These are phyloP conservation scores for Wickerhamomyces chambardii DNA, from an alignment of 805 yeast species.

Conservation along the genomic window DNA sequence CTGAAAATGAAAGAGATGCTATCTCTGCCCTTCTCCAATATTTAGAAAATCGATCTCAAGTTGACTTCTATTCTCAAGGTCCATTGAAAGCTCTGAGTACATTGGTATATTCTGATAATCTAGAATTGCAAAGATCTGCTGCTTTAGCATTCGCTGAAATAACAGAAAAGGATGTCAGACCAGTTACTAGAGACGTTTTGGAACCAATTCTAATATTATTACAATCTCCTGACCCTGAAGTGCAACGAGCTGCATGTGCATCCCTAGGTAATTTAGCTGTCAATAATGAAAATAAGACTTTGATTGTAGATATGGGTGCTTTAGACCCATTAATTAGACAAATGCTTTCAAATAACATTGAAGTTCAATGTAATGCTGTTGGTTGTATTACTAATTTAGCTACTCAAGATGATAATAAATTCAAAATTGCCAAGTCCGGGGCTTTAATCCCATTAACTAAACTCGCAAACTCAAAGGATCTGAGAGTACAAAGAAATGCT, in stretches of 20 bases:
- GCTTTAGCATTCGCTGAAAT: conserved; percentile 98
- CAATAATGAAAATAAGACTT: conserved; percentile 84
- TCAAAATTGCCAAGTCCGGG: conserved; percentile 93
- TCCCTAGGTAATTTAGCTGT: conserved; percentile 98
- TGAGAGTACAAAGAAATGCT: conserved; percentile 96
- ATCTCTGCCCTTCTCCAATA: conserved; percentile 84
- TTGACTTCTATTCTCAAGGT: conserved; percentile 81
- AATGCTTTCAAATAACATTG: conserved; percentile 95
- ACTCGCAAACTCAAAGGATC: conserved; percentile 88
- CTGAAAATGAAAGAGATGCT: conserved; percentile 96
- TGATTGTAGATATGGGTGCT: conserved; percentile 98
- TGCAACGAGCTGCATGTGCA: conserved; percentile 97
- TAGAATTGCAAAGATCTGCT: conserved; percentile 93
- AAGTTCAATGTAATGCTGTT: conserved; percentile 98
- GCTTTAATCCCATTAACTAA: conserved; percentile 92
- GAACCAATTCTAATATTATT: conserved; percentile 88
- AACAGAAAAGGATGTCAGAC: conserved; percentile 90
- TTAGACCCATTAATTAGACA: conserved; percentile 93
- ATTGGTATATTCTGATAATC: conserved; percentile 87
- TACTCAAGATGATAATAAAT: conserved; percentile 94
- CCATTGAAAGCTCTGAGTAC: conserved; percentile 87
- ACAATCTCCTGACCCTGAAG: conserved; percentile 86
- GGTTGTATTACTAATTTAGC: conserved; percentile 98
- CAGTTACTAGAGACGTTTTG: conserved; percentile 83
- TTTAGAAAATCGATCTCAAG: conserved; percentile 80